Conservation (phyloP, 1,284 basidiomycete species). For the Neolentinus lepideus region DNA sequence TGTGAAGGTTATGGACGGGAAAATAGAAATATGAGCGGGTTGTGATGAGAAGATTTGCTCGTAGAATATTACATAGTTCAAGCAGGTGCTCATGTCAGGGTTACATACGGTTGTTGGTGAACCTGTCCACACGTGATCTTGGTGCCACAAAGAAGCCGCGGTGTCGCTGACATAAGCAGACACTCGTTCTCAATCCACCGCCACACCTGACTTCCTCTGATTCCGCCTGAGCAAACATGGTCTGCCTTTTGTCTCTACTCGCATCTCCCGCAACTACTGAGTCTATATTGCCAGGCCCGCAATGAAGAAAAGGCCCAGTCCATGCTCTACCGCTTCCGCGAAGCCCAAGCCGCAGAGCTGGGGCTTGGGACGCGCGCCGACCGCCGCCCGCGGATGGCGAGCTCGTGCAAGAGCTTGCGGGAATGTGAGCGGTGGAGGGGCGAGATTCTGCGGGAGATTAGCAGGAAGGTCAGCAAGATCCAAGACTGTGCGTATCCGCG, state of each 20-base stretch:
- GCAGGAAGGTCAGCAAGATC: constrained; percentile 94
- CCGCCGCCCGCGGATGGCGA: constrained; percentile 85
- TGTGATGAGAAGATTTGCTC: too few species aligned
- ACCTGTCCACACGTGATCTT: too few species aligned
- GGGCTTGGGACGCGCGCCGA: constrained; percentile 80
- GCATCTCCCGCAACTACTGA: too few species aligned
- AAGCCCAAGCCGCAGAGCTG: constrained; percentile 93
- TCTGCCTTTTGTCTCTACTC: too few species aligned
- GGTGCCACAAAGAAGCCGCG: too few species aligned
- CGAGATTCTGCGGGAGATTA: constrained; percentile 92
- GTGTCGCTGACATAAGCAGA: too few species aligned
- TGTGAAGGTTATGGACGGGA: constrained; percentile 30
- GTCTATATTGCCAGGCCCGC: constrained; percentile 58
- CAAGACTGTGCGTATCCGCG: constrained; percentile 72
- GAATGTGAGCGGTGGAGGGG: constrained; percentile 96
- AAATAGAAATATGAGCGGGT: constrained; percentile 2
- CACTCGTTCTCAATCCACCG: too few species aligned
- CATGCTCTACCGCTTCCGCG: constrained; percentile 98
- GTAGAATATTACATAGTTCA: too few species aligned
- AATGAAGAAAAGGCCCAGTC: constrained; percentile 98
- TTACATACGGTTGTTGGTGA: too few species aligned
- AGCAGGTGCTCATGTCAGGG: too few species aligned
- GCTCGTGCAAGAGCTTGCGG: constrained; percentile 81
- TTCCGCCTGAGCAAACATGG: too few species aligned
- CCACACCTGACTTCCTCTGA: too few species aligned